Base-by-base conservation (phyloP, 345 rosid genomes). In the Acer campestre region DNA sequence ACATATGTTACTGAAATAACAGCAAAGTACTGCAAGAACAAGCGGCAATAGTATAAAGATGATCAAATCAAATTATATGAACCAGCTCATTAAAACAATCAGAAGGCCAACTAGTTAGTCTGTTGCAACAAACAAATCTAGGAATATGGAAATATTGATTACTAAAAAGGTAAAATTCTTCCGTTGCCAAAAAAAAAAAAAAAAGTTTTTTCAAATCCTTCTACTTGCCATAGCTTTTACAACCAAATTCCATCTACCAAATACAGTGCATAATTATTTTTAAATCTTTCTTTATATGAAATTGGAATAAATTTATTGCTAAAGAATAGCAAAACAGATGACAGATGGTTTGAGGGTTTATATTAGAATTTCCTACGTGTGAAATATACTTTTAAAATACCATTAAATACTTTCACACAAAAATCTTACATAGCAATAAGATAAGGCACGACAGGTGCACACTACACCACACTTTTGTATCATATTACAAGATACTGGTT, bases 41-140 rank as follows among this genome's bases (percentile, higher is more conserved):
- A 55, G 38, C 42, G 46, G 14, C 29, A 74, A 74, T 25, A 40
- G 46, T 18, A 31, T 0, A 13, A 5, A 53, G 11, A 8, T 58
- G 38, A 75, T 22, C 59, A 16, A 16, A 16, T 17, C 25, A 71
- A 46, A 72, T 67, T 20, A 51, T 18, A 42, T 6, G 64, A 17
- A 25, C 63, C 64, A 74, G 70, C 53, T 48, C 71, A 72, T 59
- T 59, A 13, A 75, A 82, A 70, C 18, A 68, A 59, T 46, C 8
- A 35, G 31, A n/a, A 53, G 48, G 29, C 71, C 7, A 67, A 31
- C 40, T 20, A 5, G 27, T n/a, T 20, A 72, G 44, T 13, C 18
- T 63, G 44, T 61, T 25, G 23, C 58, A 61, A 74, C 48, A 18
- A 73, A 62, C 49, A 67, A 68, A 67, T 72, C 58, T 31, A 35